A percentile compares a stretch with the other conserved stretches of the same genome.
Conservation (phyloP, 2,329 filamentous ascomycete genomes). For the Chalara sp. region DNA sequence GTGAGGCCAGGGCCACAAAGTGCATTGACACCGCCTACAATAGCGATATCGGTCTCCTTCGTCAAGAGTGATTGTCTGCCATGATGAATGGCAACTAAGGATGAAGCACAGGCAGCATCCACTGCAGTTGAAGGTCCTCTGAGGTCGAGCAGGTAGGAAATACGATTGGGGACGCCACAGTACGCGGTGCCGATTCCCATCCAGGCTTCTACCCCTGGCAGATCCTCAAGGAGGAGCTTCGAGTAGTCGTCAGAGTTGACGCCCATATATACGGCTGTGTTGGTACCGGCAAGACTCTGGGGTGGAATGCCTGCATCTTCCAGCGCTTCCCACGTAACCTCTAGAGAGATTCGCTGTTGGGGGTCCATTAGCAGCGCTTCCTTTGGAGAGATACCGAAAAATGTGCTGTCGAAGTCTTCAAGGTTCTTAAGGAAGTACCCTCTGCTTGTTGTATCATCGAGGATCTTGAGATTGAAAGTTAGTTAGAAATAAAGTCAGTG, state of each 20-base stretch:
- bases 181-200: slow-evolving; percentile 19
- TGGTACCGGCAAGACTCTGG: slow-evolving; percentile 9
- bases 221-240: slow-evolving; percentile 10
- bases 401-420: slow-evolving; percentile 36
- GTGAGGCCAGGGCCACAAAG: background rate
- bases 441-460: too few species aligned
- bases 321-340: slow-evolving; percentile 67
- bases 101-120: slow-evolving; percentile 49
- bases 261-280: slow-evolving; percentile 41
- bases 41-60: background rate
- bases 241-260: slow-evolving; percentile 30
- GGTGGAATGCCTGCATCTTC: slow-evolving; percentile 15
- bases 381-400: slow-evolving; percentile 70
- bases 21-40: background rate
- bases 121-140: slow-evolving; percentile 47
- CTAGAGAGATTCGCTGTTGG: slow-evolving; percentile 67
- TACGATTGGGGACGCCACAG: slow-evolving; percentile 43
- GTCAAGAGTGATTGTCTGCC: slow-evolving; percentile 34
- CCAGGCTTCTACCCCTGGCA: slow-evolving; percentile 7
- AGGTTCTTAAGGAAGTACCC: background rate
- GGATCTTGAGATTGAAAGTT: background rate
- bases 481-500: background rate
- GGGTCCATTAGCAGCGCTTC: slow-evolving; percentile 74
- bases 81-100: slow-evolving; percentile 46
- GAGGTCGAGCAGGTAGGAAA: slow-evolving; percentile 49